Evolutionary conservation across 805 yeast genomes (phyloP), one percentile per base, ranked within the genome.

Genomic region (Ogataea naganishii): DNA sequence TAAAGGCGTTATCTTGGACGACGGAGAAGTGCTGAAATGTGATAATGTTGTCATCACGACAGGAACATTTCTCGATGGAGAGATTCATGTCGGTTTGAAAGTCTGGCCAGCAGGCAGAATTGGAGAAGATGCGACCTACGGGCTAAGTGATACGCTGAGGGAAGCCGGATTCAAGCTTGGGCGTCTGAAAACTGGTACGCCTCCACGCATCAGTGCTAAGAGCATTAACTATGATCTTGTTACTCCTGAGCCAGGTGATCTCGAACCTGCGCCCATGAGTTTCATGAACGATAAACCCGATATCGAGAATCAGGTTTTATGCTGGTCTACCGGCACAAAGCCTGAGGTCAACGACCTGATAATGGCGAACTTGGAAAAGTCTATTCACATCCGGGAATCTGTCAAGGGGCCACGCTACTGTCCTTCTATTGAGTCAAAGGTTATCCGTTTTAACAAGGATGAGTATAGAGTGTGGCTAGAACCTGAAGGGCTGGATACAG

Each of bases 321-420:
- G 96, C 47, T 78, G 78, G 51, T 72, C 79, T 30, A 88, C 98
- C 1, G 50, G 63, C 20, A 92, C 99, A 0, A 86, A 85, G 0
- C 69, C 73, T 0, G 72, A 65, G 23, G 60, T 94, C 33, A 96
- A 88, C 48, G 66, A 76, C 2, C 56, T 84, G 23, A 62, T 92
- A 14, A 58, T 75, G 10, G 55, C 64, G 1, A 89, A 92, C 47
- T 61, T 92, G 27, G 80, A 83, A 48, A 72, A 81, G 45, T 77
- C 95, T 4, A 73, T 92, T 6, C 99, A 92, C 53, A 89, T 92
- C 19, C 60, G 88, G 36, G 97, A 92, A 56, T 80, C 94, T 0
- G 95, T 89, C 5, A 83, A 83, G 43, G 98, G 98, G 0, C 99
- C 99, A 2, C 60, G 99, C 18, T 92, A 92, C 52, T 92, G 99